Percentiles rank a stretch among this genome's conserved stretches.
phyloP scores from a whole-genome alignment of 2,329 filamentous ascomycete genomes.

The Rhynchosporium agropyri region DNA sequence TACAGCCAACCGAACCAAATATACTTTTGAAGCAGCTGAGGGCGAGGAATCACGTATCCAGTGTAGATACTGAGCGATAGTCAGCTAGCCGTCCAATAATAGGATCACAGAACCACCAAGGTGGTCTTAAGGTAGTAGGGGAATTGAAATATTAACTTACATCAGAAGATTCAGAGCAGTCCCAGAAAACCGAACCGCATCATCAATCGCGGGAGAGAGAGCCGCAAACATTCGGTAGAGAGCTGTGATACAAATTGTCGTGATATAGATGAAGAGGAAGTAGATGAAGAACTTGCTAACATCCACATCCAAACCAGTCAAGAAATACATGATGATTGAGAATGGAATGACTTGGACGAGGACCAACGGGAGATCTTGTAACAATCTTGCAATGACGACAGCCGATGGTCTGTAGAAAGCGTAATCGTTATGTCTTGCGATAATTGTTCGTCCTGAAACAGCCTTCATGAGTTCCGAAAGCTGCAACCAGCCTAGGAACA shows the following conservation, averaged over 20 bases:
- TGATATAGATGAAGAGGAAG: constrained; percentile 65
- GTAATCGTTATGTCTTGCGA: constrained; percentile 67
- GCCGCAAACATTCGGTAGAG: constrained; percentile 70
- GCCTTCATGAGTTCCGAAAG: constrained; percentile 78
- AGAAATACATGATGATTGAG: constrained; percentile 66
- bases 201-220: constrained; percentile 65
- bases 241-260: constrained; percentile 62
- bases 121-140: background rate
- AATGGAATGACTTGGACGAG: constrained; percentile 62
- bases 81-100: background rate
- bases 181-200: constrained; percentile 66
- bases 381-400: constrained; percentile 62
- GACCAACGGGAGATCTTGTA: constrained; percentile 65
- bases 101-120: too few relatives aligned
- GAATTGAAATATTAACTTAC: constrained; percentile 18
- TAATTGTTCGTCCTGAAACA: constrained; percentile 70
- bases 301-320: constrained; percentile 59
- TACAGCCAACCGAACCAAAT: constrained; percentile 69
- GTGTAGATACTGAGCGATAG: constrained; percentile 53
- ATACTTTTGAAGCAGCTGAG: constrained; percentile 57
- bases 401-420: constrained; percentile 72
- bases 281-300: constrained; percentile 68
- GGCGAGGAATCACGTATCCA: constrained; percentile 69
- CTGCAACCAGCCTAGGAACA: constrained; percentile 72
- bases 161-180: constrained; percentile 63